Evolutionary conservation across 345 rosid species (phyloP), one percentile per base, ranked within the genome.

Genomic region (Eucalyptus shirleyi): DNA sequence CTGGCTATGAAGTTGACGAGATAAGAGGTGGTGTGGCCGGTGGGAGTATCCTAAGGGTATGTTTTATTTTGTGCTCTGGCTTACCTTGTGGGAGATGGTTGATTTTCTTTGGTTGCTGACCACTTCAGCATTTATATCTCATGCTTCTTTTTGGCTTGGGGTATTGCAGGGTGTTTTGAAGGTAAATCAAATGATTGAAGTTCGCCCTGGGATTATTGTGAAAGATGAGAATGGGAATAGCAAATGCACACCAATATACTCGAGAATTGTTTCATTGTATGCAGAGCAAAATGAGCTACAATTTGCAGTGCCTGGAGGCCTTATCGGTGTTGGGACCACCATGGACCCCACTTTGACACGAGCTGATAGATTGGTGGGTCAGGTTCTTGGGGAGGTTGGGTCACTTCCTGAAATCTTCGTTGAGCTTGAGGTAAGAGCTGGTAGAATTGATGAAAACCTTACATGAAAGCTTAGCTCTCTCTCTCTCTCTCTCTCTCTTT

Each of bases 1-100:
- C 99, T 90, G 99, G 98, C 42, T 97, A 51, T 55, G 98, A 94
- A 91, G 99, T 98, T 91, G 99, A 96, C 89, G 98, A 98, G 87
- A 96, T 96, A 87, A 97, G 91, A 93, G 99, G 99, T 91, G 99
- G 99, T 89, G 99, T 98, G 81, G 99, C 99, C 85, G 99, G 99
- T 92, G 99, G 99, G 92, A 98, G 98, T 90, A 98, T 98, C 88
- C 94, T 98, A 60, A 92, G 96, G 96, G 99, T 97, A 94, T 81
- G 90, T 89, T 69, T 89, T 50, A 40, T 77, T 77, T 40, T 40
- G 14, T 87, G 32, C 30, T 50, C 60, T 10, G 37, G 23, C 45
- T 40, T 55, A 55, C 44, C 49, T 15, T 28, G 16, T 18, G 83
- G 83, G 83, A 77, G 83, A 28, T 62, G 50, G 80, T 49, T 9